Base-by-base conservation (phyloP, 2,329 filamentous ascomycete species). In the Orbilia ellipsospora region DNA sequence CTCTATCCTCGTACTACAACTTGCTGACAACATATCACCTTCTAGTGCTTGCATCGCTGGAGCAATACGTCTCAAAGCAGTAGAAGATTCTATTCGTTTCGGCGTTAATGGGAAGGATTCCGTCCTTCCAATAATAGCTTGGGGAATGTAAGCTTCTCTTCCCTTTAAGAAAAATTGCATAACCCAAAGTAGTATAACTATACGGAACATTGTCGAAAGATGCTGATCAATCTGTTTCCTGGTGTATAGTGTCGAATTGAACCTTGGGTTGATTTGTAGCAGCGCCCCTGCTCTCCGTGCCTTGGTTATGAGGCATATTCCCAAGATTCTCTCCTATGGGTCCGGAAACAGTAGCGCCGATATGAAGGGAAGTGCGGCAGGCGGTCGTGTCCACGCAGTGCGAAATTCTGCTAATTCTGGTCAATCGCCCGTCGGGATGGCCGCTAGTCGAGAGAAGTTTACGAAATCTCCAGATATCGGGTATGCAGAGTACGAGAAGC, bases 61-160 rank as follows among this genome's bases (percentile, higher is more conserved):
- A 8, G 67, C 52, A 6, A 44, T 72, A 18, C 59, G 67, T 18
- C 18, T 72, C 16, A 64, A 72, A 36, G 67, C 67, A 5, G 61
- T 72, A 0, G 16, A 72, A 36, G 67, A 72, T 28, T 69, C 65
- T 12, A 69, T 69, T 36, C 51, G 65, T 40, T 69, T 55, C 13
- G 65, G 56, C 13, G 55, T 69, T 23, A 48, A 62, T 20, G 65
- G 65, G 10, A 69, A 69, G 44, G 65, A 69, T 26, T 69, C 65
- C n/a, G 50, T 69, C n/a, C 56, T 69, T 48, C 65, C 65, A 13
- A 69, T 69, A n/a, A 69, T 69, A 16, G 65, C 65, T n/a, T 69
- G 65, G 65, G 65, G 65, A 56, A 69, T 69, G 64, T 68, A 61
- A 51, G 64, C 54, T 50, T 31, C 15, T 48, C 6, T 1, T 13